These are phyloP conservation scores for Wickerhamiella slavikovae DNA, from an alignment of 805 yeast genomes.

Conservation along the genomic window DNA sequence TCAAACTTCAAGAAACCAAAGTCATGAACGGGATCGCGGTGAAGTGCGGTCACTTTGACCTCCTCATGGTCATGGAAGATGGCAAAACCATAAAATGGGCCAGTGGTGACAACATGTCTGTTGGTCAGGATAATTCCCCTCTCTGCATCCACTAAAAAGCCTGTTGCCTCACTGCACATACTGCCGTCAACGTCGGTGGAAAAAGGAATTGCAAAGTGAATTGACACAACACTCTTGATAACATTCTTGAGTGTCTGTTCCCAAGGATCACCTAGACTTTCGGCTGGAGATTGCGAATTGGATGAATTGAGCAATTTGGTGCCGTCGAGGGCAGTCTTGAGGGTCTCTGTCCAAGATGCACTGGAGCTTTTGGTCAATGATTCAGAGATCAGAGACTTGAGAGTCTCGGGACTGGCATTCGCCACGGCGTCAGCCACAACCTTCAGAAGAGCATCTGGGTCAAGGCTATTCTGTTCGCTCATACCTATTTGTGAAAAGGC, in stretches of 20 bases:
- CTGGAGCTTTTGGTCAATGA: no score
- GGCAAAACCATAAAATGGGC: conserved; percentile 81
- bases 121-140: conserved; percentile 75
- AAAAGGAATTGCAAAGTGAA: conserved; percentile 72
- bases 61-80: conserved; percentile 92
- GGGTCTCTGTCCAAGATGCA: no score
- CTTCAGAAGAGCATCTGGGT: no score
- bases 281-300: no score
- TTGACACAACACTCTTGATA: conserved; percentile 69
- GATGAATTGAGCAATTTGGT: no score
- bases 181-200: conserved; percentile 75
- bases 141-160: conserved; percentile 73
- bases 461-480: no score
- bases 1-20: conserved; percentile 75
- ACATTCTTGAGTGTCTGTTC: conserved; percentile 62
- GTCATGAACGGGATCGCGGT: conserved; percentile 89
- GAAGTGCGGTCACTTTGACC: conserved; percentile 64
- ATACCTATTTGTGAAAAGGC: no score
- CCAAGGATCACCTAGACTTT: conserved; percentile 36
- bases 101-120: conserved; percentile 89
- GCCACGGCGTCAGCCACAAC: no score
- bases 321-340: no score
- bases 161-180: conserved; percentile 69
- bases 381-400: no score
- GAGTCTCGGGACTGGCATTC: no score